phyloP scores from a whole-genome alignment of 164 flowering plant species.

The Berberis thunbergii region DNA sequence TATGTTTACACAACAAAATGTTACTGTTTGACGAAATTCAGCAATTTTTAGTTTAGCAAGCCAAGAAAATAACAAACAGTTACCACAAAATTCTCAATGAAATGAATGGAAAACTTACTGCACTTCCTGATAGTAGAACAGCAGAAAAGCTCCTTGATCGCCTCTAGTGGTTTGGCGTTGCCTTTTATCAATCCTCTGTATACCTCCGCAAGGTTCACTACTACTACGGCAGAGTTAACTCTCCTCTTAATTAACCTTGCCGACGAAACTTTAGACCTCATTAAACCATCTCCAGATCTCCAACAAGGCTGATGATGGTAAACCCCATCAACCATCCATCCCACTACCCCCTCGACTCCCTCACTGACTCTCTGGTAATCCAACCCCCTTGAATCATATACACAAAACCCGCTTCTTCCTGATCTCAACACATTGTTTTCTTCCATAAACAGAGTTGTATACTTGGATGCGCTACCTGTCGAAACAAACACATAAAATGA shows the following conservation, averaged over 20 bases:
- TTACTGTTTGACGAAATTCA: no score
- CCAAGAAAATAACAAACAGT: no score
- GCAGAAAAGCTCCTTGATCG: constrained; percentile 44
- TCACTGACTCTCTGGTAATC: constrained; percentile 25
- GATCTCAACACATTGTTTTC: constrained; percentile 82
- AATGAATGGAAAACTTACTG: constrained; percentile 31
- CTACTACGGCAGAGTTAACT: constrained; percentile 60
- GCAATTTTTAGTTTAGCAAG: no score
- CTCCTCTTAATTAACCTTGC: constrained; percentile 33
- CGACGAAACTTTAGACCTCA: constrained; percentile 12
- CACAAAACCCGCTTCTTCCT: constrained; percentile 56
- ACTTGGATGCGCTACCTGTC: constrained; percentile 25
- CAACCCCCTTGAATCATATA: constrained; percentile 63
- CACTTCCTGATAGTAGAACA: constrained; percentile 39
- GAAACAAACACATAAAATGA: not conserved
- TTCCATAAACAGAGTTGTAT: constrained; percentile 48
- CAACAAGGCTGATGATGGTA: constrained; percentile 56
- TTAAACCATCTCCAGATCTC: constrained; percentile 29
- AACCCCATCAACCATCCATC: constrained; percentile 60
- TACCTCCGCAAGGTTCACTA: constrained; percentile 49
- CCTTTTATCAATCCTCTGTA: constrained; percentile 33
- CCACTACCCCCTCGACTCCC: constrained; percentile 29
- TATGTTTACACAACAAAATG: no score
- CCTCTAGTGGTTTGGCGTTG: constrained; percentile 41
- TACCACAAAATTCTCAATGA: constrained; percentile 1